Evolutionary conservation across 371 early-diverging fungal species (phyloP).

Genomic region (Mortierella sp.): DNA sequence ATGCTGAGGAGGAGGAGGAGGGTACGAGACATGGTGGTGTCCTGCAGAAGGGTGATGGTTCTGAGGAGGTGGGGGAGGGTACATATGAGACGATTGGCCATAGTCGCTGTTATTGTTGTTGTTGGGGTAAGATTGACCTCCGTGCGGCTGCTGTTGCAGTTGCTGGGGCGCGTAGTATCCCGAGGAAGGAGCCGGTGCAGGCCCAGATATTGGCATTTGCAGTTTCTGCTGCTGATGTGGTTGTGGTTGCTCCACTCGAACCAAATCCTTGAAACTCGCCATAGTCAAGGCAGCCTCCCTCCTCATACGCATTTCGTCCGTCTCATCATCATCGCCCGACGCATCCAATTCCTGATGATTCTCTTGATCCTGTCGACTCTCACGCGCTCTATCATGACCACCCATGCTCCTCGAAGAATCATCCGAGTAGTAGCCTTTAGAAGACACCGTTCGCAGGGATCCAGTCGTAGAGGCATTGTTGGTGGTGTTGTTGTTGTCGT

Average conservation of each 20-base stretch:
- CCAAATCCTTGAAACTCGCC: constrained; percentile 47
- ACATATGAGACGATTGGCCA: neutral
- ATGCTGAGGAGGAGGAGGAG: neutral
- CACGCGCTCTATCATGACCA: neutral
- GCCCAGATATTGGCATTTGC: neutral
- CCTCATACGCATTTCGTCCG: constrained; percentile 39
- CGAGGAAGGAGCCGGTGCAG: neutral
- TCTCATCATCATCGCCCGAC: constrained; percentile 21
- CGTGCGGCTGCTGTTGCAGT: neutral
- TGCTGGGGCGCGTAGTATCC: neutral
- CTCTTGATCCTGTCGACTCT: neutral
- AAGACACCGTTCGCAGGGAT: neutral
- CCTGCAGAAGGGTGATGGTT: neutral
- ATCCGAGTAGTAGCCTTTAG: neutral
- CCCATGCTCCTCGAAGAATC: neutral
- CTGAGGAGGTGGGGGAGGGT: neutral
- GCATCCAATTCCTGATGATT: neutral
- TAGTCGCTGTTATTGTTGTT: neutral
- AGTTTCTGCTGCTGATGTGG: constrained; percentile 16
- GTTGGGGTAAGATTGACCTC: neutral
- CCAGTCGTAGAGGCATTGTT: neutral
- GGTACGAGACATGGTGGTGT: neutral
- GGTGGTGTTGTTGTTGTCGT: constrained; percentile 9
- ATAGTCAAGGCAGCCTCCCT: constrained; percentile 52
- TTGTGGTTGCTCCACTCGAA: constrained; percentile 26